Evolutionary conservation across 805 yeast species (phyloP).

Genomic region (Kurtzmaniella fragi): DNA sequence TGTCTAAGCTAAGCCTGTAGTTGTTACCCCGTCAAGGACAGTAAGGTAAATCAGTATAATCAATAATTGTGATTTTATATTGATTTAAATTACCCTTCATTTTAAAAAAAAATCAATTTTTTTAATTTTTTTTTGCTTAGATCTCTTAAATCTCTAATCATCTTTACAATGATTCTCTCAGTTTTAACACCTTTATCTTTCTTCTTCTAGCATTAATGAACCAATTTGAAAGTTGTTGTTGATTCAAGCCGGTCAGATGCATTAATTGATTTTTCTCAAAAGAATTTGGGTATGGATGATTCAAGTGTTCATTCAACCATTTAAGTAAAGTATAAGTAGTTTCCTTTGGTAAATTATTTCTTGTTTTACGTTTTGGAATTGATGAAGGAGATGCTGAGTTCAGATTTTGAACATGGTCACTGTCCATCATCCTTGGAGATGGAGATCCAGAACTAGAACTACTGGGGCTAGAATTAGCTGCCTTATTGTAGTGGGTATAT

Average conservation of each 20-base stretch:
- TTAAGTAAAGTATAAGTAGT: slow-evolving; percentile 66
- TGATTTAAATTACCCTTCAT: neutral
- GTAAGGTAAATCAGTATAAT: neutral
- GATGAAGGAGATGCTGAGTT: slow-evolving; percentile 2
- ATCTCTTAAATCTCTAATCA: neutral
- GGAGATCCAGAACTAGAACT: neutral
- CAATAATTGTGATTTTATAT: neutral
- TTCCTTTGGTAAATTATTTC: slow-evolving; percentile 75
- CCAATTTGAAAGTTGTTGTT: slow-evolving; percentile 83
- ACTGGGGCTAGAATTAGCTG: neutral
- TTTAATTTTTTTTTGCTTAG: neutral
- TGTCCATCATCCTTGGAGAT: neutral
- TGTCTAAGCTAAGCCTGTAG: too few relatives aligned
- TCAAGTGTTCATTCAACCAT: slow-evolving; percentile 71
- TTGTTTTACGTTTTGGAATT: slow-evolving; percentile 24
- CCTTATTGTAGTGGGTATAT: neutral
- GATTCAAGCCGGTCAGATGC: slow-evolving; percentile 69
- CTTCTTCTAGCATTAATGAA: slow-evolving; percentile 83
- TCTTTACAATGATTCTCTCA: neutral
- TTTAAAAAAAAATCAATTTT: neutral
- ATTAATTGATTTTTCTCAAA: slow-evolving; percentile 68
- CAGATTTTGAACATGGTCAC: neutral
- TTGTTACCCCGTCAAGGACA: neutral
- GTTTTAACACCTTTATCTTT: slow-evolving; percentile 48
- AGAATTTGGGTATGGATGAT: slow-evolving; percentile 82